Conservation (phyloP, 352 stramenopile species). For the Phytopythium helicoides region DNA sequence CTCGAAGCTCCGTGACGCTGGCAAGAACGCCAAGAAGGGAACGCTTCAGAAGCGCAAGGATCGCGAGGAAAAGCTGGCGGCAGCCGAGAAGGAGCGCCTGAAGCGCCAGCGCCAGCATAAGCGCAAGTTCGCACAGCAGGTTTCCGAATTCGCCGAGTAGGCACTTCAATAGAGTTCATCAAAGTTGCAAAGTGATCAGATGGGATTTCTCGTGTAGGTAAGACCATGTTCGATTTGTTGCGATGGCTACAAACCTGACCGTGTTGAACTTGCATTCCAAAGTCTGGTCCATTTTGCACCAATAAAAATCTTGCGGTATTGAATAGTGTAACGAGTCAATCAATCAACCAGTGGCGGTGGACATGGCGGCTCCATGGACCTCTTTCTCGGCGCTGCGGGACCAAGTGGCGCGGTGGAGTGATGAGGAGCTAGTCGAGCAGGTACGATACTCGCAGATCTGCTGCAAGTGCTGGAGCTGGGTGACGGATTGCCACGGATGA, state of each 20-base stretch:
- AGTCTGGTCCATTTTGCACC: not conserved
- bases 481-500: not conserved
- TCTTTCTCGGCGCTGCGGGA: conserved; percentile 49
- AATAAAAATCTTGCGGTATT: too few relatives aligned
- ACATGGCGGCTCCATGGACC: conserved; percentile 22
- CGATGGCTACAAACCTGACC: too few relatives aligned
- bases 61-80: conserved; percentile 64
- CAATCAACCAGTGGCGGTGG: not conserved
- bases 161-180: too few relatives aligned
- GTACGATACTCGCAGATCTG: not conserved
- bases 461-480: not conserved
- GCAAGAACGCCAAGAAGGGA: conserved; percentile 70
- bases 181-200: too few relatives aligned
- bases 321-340: too few relatives aligned
- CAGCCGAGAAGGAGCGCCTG: conserved; percentile 45
- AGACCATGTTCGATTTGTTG: too few relatives aligned
- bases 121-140: conserved; percentile 64
- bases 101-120: conserved; percentile 63
- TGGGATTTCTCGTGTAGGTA: too few relatives aligned
- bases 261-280: not conserved
- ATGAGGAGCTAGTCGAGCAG: conserved; percentile 17
- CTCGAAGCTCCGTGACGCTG: conserved; percentile 72
- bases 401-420: conserved; percentile 22
- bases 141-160: conserved; percentile 29
- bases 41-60: conserved; percentile 85